Evolutionary conservation across 202 grass and related monocot genomes (phyloP).

Genomic region (Saccharum hybrid): DNA sequence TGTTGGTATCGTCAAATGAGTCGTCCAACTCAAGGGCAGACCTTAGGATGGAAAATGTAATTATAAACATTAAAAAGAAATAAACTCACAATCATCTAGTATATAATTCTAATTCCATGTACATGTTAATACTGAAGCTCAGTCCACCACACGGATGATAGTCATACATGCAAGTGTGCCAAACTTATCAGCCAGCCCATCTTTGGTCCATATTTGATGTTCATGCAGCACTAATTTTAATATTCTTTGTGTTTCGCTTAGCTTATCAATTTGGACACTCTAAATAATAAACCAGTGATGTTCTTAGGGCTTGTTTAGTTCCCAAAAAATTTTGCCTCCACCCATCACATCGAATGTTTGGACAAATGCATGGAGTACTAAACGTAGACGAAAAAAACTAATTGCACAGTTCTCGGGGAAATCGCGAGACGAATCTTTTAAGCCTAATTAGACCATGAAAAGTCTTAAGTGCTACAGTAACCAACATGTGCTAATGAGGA

Average conservation of each 20-base stretch:
- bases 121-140: slow-evolving; percentile 18
- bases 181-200: neutral
- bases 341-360: no score
- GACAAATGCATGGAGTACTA: no score
- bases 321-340: no score
- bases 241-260: neutral
- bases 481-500: no score
- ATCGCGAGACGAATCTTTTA: no score
- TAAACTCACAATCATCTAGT: neutral
- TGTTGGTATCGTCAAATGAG: no score
- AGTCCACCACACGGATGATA: neutral
- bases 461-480: no score
- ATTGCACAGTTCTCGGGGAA: no score
- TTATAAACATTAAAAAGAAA: neutral
- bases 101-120: slow-evolving; percentile 19
- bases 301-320: neutral
- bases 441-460: no score
- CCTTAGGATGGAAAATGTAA: neutral
- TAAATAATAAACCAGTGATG: neutral
- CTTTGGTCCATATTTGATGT: neutral
- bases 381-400: no score
- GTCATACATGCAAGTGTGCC: slow-evolving; percentile 26
- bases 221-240: neutral
- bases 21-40: no score
- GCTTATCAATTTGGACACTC: slow-evolving; percentile 1